A percentile compares a stretch with the other conserved stretches of the same genome.
Conservation (phyloP, 306 rosid genomes). For the Cucurbita ficifolia region DNA sequence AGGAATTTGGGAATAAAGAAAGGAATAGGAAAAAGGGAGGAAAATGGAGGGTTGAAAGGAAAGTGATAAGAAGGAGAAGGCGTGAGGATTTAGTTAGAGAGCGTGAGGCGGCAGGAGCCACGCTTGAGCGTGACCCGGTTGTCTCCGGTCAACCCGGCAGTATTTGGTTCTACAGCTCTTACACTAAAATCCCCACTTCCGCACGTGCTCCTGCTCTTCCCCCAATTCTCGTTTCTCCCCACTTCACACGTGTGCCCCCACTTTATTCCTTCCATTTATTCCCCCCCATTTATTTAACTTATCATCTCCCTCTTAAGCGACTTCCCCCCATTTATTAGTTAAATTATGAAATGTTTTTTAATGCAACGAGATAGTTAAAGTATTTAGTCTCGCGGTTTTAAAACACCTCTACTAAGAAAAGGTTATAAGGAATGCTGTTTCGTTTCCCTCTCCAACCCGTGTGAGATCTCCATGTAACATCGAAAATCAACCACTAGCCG, state of each 20-base stretch:
- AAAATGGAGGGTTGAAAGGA: neutral
- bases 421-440: too few species aligned
- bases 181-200: neutral
- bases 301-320: neutral
- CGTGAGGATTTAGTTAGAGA: slow-evolving; percentile 8
- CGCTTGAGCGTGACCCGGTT: slow-evolving; percentile 25
- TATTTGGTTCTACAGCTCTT: neutral
- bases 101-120: slow-evolving; percentile 24
- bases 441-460: too few species aligned
- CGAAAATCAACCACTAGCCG: rapidly evolving
- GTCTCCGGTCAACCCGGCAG: slow-evolving; percentile 86
- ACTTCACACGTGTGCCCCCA: slow-evolving; percentile 34
- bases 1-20: neutral
- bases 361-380: too few species aligned
- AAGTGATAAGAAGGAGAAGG: neutral
- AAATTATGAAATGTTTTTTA: too few species aligned
- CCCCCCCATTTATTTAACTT: neutral
- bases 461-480: too few species aligned
- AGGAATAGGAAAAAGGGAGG: neutral
- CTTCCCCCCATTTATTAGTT: too few species aligned
- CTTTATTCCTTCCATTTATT: neutral
- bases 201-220: slow-evolving; percentile 10
- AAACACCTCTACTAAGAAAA: too few species aligned
- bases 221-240: neutral
- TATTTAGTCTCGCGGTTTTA: too few species aligned